Base-by-base conservation (phyloP, 768 basidiomycete species). In the Auriscalpium orientale region DNA sequence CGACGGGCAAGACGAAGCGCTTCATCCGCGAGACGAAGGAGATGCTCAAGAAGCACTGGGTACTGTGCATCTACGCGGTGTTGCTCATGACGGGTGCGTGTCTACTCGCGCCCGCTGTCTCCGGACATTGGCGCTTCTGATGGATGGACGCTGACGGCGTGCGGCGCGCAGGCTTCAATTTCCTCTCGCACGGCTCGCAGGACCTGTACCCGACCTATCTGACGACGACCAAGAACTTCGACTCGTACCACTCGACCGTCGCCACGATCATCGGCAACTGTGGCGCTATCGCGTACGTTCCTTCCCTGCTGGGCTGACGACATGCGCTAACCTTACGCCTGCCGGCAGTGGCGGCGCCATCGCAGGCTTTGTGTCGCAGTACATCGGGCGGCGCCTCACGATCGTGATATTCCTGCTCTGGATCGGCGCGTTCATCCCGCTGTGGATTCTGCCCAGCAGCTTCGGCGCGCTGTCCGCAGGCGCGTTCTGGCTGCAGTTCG, bases 21-120 rank as follows among this genome's bases (percentile, higher is more conserved):
- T 97, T 98, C 77, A 36, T 93, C 9, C 76, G 69, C 52, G 91
- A 94, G 69, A 82, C 83, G 0, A 76, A 78, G 56, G 73, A 71
- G 54, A 95, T 95, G 91, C 71, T 95, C 34, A 89, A 81, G 72
- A 69, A 64, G 12, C 90, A 97, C 66, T 95, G 91, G 92, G 60
- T 83, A 12, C 66, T 89, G 36, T 91, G 88, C 66, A 82, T 94
- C 50, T 95, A 94, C 64, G 87, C 88, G 1, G 79, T 94, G 18
- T 71, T 92, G 49, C 78, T 94, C 54, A 90, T 93, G 88, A 83
- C 85, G 1, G 75, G 74, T 73, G 40, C 49, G 66, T 62, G 33
- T 36, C 15, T 15, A 13, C 36, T 38, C 18, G 46, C 15, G 12
- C 0, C 7, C 15, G 40, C 40, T 43, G 21, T 34, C 46, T n/a